phyloP scores from a whole-genome alignment of 1,284 basidiomycete genomes.

The Porodaedalea pini region DNA sequence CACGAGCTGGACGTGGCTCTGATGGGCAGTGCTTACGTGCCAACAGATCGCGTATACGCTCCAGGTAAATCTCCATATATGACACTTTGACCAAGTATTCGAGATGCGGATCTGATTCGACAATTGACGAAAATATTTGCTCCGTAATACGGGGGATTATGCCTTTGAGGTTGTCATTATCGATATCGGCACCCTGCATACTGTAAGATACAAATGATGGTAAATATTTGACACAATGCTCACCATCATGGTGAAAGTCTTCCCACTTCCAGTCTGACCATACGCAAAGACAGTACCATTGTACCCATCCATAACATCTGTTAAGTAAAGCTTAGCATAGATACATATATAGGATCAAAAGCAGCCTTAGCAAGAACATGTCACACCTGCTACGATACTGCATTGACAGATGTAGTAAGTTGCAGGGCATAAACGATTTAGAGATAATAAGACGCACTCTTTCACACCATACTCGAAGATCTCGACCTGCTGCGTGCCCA shows the following conservation, averaged over 20 bases:
- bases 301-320: conserved; percentile 98
- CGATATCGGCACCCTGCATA: conserved; percentile 90
- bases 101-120: conserved; percentile 90
- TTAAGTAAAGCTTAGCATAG: neutral
- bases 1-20: neutral
- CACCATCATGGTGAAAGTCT: conserved; percentile 98
- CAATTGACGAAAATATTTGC: conserved; percentile 98
- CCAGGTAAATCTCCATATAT: conserved; percentile 99
- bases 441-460: conserved; percentile 57
- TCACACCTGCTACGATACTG: conserved; percentile 26
- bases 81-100: conserved; percentile 99
- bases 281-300: conserved; percentile 99
- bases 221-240: conserved; percentile 23
- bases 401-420: conserved; percentile 15
- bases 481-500: conserved; percentile 87
- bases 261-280: conserved; percentile 97
- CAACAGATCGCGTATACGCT: conserved; percentile 92
- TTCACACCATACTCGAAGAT: conserved; percentile 99
- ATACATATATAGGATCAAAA: neutral
- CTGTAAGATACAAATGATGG: conserved; percentile 22
- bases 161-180: conserved; percentile 87
- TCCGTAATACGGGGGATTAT: conserved; percentile 98
- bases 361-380: neutral
- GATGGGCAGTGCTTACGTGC: conserved; percentile 66
- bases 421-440: conserved; percentile 11